Evolutionary conservation across 1,284 basidiomycete species (phyloP).

Genomic region (Meripilus lineatus): DNA sequence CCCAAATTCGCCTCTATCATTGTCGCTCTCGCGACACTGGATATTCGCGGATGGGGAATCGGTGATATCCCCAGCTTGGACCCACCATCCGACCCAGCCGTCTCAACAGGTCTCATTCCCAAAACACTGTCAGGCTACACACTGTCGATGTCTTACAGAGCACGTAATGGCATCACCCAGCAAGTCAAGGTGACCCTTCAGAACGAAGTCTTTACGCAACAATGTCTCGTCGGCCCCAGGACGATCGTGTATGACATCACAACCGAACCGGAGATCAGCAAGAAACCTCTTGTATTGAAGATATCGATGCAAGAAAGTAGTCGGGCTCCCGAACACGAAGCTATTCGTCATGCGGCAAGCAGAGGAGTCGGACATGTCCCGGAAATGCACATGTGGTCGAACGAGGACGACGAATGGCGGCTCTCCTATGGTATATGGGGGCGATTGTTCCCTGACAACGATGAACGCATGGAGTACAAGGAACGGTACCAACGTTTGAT

Average conservation of each 20-base stretch:
- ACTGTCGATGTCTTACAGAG: not conserved
- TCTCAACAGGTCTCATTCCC: not conserved
- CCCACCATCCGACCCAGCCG: no score
- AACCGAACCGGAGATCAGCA: not conserved
- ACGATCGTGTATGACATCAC: slow-evolving; percentile 3
- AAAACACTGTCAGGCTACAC: not conserved
- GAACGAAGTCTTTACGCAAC: slow-evolving; percentile 1
- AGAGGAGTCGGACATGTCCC: slow-evolving; percentile 6
- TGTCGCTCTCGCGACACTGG: slow-evolving; percentile 1
- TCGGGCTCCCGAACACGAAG: not conserved
- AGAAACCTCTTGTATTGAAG: not conserved
- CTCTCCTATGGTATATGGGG: slow-evolving; percentile 1
- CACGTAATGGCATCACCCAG: not conserved
- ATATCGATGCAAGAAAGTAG: not conserved
- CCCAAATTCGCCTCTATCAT: slow-evolving; percentile 6
- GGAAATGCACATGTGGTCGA: not conserved
- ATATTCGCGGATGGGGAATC: no score
- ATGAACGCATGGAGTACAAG: slow-evolving; percentile 3
- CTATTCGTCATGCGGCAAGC: not conserved
- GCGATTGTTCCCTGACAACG: not conserved
- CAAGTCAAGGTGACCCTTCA: not conserved
- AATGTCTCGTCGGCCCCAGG: slow-evolving; percentile 1
- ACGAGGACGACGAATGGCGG: not conserved
- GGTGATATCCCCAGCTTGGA: no score
- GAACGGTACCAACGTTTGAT: slow-evolving; percentile 4